These are phyloP conservation scores for Phialophora verrucosa DNA, from an alignment of 2,329 filamentous ascomycete genomes.

Conservation along the genomic window DNA sequence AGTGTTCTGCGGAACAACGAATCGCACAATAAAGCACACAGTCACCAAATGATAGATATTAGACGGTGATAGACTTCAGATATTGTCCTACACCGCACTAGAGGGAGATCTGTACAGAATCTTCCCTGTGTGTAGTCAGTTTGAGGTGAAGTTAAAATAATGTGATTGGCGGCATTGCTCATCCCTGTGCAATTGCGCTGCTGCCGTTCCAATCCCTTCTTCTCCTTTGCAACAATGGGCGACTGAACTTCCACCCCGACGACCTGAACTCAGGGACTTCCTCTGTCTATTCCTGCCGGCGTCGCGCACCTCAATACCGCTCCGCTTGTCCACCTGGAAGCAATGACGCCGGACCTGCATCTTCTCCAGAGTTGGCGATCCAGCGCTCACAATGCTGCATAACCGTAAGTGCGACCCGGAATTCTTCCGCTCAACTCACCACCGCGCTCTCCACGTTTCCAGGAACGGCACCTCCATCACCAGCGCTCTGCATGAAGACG, in stretches of 20 bases:
- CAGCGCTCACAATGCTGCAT: slow-evolving; percentile 38
- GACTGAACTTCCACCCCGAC: slow-evolving; percentile 20
- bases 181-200: slow-evolving; percentile 3
- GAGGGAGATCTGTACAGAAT: neutral
- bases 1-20: slow-evolving; percentile 20
- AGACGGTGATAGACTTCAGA: slow-evolving; percentile 8
- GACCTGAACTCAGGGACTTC: neutral
- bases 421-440: slow-evolving; percentile 28
- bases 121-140: neutral
- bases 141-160: neutral
- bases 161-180: slow-evolving; percentile 14
- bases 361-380: slow-evolving; percentile 28
- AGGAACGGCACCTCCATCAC: slow-evolving; percentile 5
- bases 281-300: slow-evolving; percentile 2
- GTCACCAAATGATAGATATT: slow-evolving; percentile 5
- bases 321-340: slow-evolving; percentile 16
- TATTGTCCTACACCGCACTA: slow-evolving; percentile 3
- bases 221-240: slow-evolving; percentile 4
- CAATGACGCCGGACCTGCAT: slow-evolving; percentile 32
- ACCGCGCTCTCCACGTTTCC: neutral
- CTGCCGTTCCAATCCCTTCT: slow-evolving; percentile 1
- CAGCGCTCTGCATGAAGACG: slow-evolving; percentile 16
- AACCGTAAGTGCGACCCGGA: slow-evolving; percentile 36
- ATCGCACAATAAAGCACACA: slow-evolving; percentile 28
- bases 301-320: slow-evolving; percentile 1